Percentiles rank a stretch among this genome's conserved stretches.
Evolutionary conservation across 2,329 filamentous ascomycete species (phyloP).

Genomic region (Lachnum nothofagi): DNA sequence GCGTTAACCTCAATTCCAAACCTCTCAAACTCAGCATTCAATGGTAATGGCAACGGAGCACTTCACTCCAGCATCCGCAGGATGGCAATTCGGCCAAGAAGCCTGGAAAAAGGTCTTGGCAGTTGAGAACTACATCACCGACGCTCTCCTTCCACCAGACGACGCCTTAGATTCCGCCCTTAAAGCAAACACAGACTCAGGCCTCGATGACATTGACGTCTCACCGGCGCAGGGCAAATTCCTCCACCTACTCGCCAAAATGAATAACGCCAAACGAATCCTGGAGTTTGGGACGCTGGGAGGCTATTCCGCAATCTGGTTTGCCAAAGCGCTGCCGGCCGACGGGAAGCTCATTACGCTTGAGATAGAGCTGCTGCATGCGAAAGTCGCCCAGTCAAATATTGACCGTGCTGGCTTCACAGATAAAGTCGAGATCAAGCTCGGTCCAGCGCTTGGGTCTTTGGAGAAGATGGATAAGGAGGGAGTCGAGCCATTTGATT

Average conservation of each 20-base stretch:
- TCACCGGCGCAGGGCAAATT: slow-evolving; percentile 17
- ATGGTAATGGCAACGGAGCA: too few relatives aligned
- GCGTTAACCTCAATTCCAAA: too few relatives aligned
- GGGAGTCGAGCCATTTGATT: slow-evolving; percentile 44
- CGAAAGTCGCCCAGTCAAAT: slow-evolving; percentile 36
- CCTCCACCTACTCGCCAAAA: slow-evolving; percentile 18
- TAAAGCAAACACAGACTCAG: slow-evolving; percentile 4
- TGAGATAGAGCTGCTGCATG: slow-evolving; percentile 41
- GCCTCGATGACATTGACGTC: slow-evolving; percentile 15
- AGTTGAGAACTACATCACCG: slow-evolving; percentile 12
- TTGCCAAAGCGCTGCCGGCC: slow-evolving; percentile 21
- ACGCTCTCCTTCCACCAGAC: slow-evolving; percentile 11
- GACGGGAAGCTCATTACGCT: slow-evolving; percentile 33
- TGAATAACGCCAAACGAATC: slow-evolving; percentile 16
- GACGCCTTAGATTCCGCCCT: slow-evolving; percentile 7
- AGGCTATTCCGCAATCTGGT: slow-evolving; percentile 23
- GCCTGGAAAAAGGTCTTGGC: slow-evolving; percentile 10
- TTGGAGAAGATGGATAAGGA: slow-evolving; percentile 15
- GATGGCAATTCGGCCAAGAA: background rate
- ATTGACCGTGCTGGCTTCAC: slow-evolving; percentile 37
- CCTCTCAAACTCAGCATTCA: too few relatives aligned
- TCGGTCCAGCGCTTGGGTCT: slow-evolving; percentile 44
- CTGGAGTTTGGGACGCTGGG: slow-evolving; percentile 25
- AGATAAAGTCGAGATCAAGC: slow-evolving; percentile 42
- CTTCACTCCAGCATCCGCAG: slow-evolving; percentile 7